phyloP scores from a whole-genome alignment of 805 yeast genomes.

The Monosporozyma servazzii region DNA sequence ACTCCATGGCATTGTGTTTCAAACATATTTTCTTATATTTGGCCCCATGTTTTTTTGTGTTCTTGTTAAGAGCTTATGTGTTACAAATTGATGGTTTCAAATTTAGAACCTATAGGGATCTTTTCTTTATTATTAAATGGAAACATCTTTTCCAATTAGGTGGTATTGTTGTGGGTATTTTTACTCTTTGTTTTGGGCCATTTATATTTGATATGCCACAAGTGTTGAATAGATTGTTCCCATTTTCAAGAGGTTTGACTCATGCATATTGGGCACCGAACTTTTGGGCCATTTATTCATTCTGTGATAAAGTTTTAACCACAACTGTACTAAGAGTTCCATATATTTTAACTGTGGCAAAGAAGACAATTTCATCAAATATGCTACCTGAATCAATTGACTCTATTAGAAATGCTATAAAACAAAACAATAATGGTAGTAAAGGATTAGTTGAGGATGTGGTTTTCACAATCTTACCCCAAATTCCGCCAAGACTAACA shows the following conservation, averaged over 20 bases:
- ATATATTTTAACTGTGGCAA: conserved; percentile 36
- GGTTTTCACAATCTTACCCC: conserved; percentile 69
- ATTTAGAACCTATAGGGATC: conserved; percentile 27
- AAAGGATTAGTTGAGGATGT: conserved; percentile 91
- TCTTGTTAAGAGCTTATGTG: conserved; percentile 62
- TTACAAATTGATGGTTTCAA: conserved; percentile 35
- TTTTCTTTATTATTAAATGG: conserved; percentile 41
- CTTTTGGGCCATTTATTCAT: conserved; percentile 90
- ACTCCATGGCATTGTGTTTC: conserved; percentile 75
- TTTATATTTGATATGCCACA: conserved; percentile 61
- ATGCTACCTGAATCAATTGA: conserved; percentile 26
- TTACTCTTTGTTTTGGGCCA: conserved; percentile 68
- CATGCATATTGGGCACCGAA: conserved; percentile 99
- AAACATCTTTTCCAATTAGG: conserved; percentile 53
- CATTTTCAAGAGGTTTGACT: conserved; percentile 88
- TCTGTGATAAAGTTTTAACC: conserved; percentile 61
- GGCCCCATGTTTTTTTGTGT: conserved; percentile 89
- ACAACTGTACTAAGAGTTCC: conserved; percentile 31
- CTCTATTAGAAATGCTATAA: conserved; percentile 26
- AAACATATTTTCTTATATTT: conserved; percentile 88
- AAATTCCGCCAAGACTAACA: conserved; percentile 67
- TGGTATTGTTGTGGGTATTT: conserved; percentile 49
- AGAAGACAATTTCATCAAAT: conserved; percentile 29
- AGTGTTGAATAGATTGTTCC: conserved; percentile 65
- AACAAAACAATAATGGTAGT: conserved; percentile 41